Base-by-base conservation (phyloP, 2,329 filamentous ascomycete species). In the Aureobasidium leucospermi region DNA sequence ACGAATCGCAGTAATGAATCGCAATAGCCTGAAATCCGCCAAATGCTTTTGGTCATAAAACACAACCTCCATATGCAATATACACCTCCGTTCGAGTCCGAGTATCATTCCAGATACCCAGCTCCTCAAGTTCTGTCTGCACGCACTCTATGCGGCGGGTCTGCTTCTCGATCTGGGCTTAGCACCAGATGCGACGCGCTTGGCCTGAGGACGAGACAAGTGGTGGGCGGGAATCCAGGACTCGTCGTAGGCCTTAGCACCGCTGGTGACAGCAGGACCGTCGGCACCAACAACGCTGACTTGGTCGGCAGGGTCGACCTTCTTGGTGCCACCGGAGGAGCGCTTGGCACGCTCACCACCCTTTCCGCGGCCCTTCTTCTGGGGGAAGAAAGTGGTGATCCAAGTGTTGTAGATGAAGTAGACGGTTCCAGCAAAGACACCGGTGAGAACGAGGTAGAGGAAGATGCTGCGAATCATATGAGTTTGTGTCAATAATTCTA, bases 361-460 rank as follows among this genome's bases (percentile, higher is more conserved):
- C 74, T 83, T 83, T 67, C 79, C 80, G 60, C 78, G 73, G 63
- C 80, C 78, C 68, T 78, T 79, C 75, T 85, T 86, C 81, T 96
- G 90, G 51, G 94, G 93, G 81, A 97, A 96, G 72, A 99, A 88
- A 13, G 91, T 87, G 69, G 91, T 89, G 76, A 99, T 88, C 91
- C 93, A 97, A 70, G 93, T 96, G 80, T 88, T 94, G 84, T 99
- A 99, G 78, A 96, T 90, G 76, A 96, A 96, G 85, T 93, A 96
- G 73, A 88, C 84, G 58, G 87, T 90, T 63, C 88, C 91, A 65
- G 77, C 85, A 73, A 96, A 95, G 64, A 81, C 83, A 63, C 82
- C 86, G 58, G 87, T 80, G 67, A 99, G 88, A 80, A 97, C 86
- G 72, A 96, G 81, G 81, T 97, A 97, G 64, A 99, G 85, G 85